Evolutionary conservation across 495 filamentous ascomycete genomes (phyloP).

Genomic region (Neurospora sp.): DNA sequence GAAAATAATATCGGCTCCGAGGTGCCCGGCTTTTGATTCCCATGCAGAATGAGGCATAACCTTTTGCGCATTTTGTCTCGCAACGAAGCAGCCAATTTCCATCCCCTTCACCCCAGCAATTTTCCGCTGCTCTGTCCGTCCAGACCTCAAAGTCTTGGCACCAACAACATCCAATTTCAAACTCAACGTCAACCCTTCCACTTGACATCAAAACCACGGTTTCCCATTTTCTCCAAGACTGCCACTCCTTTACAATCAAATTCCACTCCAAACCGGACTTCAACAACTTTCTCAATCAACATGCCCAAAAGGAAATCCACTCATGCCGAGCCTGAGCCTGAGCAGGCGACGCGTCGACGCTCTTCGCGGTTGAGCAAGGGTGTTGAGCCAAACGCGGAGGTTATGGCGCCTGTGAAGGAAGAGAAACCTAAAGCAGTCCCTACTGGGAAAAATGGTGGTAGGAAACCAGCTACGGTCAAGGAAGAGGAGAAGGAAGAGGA

Average conservation of each 20-base stretch:
- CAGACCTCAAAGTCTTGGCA: background rate
- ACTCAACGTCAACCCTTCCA: background rate
- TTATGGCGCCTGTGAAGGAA: background rate
- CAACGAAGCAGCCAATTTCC: background rate
- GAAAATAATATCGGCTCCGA: too few relatives aligned
- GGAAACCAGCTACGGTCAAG: background rate
- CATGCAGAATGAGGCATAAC: background rate
- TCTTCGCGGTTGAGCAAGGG: background rate
- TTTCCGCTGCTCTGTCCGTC: background rate
- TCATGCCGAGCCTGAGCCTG: background rate
- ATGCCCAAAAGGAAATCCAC: constrained; percentile 34
- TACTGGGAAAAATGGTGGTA: background rate
- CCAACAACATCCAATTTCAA: background rate
- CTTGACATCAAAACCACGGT: background rate
- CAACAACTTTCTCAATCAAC: background rate
- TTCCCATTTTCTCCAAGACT: background rate
- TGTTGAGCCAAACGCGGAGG: background rate
- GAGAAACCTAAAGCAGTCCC: background rate
- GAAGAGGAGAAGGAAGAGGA: background rate
- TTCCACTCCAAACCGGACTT: background rate
- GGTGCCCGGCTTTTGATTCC: background rate
- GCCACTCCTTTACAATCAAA: background rate
- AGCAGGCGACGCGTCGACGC: background rate
- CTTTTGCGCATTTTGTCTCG: background rate
- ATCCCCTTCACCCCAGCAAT: background rate